Base-by-base conservation (phyloP, 2,329 filamentous ascomycete species). In the Teratosphaeria destructans region DNA sequence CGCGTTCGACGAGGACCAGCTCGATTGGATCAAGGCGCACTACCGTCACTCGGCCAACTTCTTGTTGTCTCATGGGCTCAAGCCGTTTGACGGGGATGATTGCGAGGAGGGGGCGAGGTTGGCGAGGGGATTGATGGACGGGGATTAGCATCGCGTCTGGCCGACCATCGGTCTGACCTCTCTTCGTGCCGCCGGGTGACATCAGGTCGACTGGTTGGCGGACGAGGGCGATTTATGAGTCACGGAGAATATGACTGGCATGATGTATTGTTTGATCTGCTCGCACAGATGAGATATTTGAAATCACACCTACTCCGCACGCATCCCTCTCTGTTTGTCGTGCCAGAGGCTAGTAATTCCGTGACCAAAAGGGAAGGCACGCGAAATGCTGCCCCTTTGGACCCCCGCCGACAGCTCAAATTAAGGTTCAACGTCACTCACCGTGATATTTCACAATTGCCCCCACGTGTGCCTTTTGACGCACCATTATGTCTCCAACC, bases 1-100 rank as follows among this genome's bases (percentile, higher is more conserved):
- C 54, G 35, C 61, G 55, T 66, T 67, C 56, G 53, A 47, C 6
- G 43, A 59, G 19, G 34, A 32, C 2, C 49, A 66, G 39, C 59
- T 68, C 11, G 60, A 61, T 23, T 66, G 52, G 57, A 61, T 67
- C 56, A 57, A 64, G 59, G 60, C 52, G 14, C 60, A 63, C 26
- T 63, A 64, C 49, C 58, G 59, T 5, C 59, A 65, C 54, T 60
- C 60, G 16, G 60, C 43, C 14, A 47, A 57, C 35, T 61, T 62
- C 56, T 55, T 63, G 52, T 59, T 59, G 5, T 39, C 2, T 12
- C 47, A 61, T 37, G 60, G 62, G 3, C 56, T 63, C 53, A 63
- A 62, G 55, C 58, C 60, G 5, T 65, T 16, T 26, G 59, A 64
- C 11, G 58, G 61, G 14, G 59, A 61, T 34, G 62, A 65, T 27